These are phyloP conservation scores for Coccomyxa subellipsoidea DNA, from an alignment of 163 green algal species.

Conservation along the genomic window DNA sequence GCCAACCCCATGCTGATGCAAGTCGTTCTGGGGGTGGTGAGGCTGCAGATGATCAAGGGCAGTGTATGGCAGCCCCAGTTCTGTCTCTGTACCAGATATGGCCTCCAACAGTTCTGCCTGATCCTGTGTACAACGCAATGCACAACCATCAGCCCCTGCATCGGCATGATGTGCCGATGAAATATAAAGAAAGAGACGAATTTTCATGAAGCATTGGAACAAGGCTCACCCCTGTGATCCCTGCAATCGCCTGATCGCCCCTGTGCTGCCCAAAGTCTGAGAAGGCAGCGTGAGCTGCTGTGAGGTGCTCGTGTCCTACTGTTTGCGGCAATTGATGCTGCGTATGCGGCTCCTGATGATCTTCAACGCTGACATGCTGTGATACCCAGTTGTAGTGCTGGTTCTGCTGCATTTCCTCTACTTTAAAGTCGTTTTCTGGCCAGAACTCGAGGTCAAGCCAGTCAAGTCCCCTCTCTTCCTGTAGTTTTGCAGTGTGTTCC, in stretches of 20 bases:
- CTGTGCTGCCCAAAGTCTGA: background rate
- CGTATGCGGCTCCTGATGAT: background rate
- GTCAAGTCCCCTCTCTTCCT: background rate
- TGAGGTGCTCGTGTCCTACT: background rate
- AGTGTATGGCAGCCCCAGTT: background rate
- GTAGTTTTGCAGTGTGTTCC: background rate
- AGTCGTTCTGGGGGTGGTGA: background rate
- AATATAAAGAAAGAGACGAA: background rate
- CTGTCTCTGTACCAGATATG: background rate
- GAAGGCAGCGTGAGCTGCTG: background rate
- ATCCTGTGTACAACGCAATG: background rate
- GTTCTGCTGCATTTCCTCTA: conserved; percentile 2
- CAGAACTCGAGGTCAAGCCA: conserved; percentile 17
- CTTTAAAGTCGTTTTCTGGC: conserved; percentile 9
- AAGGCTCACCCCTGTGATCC: background rate
- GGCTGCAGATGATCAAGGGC: background rate
- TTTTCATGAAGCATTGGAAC: background rate
- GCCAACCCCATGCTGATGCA: background rate
- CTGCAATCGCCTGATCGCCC: background rate
- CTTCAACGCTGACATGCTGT: background rate
- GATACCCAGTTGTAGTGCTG: background rate
- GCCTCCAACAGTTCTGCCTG: background rate
- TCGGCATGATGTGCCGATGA: background rate
- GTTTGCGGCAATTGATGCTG: background rate
- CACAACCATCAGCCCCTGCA: background rate